These are phyloP conservation scores for Raffaelea deltoideospora DNA, from an alignment of 2,329 filamentous ascomycete genomes.

Conservation along the genomic window DNA sequence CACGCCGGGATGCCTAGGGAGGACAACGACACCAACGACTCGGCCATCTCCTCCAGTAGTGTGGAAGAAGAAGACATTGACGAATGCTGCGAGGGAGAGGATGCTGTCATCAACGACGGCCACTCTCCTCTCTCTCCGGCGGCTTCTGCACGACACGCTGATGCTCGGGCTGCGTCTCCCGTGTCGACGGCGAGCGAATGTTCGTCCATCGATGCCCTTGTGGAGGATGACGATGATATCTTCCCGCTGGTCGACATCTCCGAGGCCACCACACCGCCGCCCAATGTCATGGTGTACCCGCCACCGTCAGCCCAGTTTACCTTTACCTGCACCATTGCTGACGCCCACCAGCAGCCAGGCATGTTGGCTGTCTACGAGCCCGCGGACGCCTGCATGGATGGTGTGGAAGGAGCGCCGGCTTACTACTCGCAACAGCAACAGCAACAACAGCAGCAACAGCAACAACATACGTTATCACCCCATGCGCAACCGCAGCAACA, in stretches of 20 bases:
- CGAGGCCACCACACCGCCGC: conserved; percentile 22
- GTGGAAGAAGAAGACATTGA: no score
- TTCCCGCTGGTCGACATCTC: conserved; percentile 28
- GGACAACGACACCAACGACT: no score
- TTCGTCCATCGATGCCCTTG: conserved; percentile 9
- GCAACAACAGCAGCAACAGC: conserved; percentile 16
- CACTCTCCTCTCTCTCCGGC: conserved; percentile 29
- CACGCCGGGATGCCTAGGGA: no score
- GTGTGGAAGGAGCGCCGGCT: conserved; percentile 6
- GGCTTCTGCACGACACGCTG: conserved; percentile 15
- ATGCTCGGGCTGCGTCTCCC: conserved; percentile 13
- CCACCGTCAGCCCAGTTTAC: no score
- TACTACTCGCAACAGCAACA: conserved; percentile 2
- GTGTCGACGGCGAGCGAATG: conserved; percentile 2
- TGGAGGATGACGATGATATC: conserved; percentile 13
- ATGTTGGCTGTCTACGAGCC: conserved; percentile 24
- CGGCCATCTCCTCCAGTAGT: no score
- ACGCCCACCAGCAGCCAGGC: background rate
- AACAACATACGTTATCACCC: conserved; percentile 10
- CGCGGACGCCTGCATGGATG: conserved; percentile 25
- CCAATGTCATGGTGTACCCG: conserved; percentile 12
- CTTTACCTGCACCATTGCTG: no score
- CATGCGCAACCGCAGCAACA: background rate
- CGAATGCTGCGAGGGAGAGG: conserved; percentile 8
- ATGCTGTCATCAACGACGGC: conserved; percentile 20